phyloP scores from a whole-genome alignment of 805 yeast species.

The Candida boidinii region DNA sequence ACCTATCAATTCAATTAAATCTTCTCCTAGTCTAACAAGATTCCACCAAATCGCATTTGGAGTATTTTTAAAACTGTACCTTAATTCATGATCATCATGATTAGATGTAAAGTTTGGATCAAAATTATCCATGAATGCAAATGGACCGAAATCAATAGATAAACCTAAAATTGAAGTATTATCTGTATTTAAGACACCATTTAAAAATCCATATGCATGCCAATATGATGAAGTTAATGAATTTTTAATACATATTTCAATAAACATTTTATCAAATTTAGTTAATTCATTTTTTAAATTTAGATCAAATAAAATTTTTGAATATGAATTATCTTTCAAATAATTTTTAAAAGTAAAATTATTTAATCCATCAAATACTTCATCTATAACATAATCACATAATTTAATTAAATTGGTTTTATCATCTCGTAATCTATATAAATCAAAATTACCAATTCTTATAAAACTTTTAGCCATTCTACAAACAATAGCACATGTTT shows the following conservation, averaged over 20 bases:
- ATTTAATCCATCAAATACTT: slow-evolving; percentile 39
- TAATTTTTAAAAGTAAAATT: slow-evolving; percentile 19
- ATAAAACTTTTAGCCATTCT: slow-evolving; percentile 85
- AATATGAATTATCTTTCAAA: slow-evolving; percentile 22
- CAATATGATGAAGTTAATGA: slow-evolving; percentile 74
- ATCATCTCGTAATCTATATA: slow-evolving; percentile 68
- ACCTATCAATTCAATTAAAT: slow-evolving; percentile 73
- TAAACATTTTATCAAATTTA: slow-evolving; percentile 61
- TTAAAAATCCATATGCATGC: slow-evolving; percentile 88
- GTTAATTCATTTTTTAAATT: slow-evolving; percentile 41
- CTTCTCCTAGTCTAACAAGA: slow-evolving; percentile 75
- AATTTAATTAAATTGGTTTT: slow-evolving; percentile 50
- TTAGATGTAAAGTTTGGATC: slow-evolving; percentile 82
- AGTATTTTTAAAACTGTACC: slow-evolving; percentile 78
- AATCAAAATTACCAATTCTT: slow-evolving; percentile 81
- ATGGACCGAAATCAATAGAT: slow-evolving; percentile 92
- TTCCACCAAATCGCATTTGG: slow-evolving; percentile 94
- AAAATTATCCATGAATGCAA: slow-evolving; percentile 80
- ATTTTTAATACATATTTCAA: slow-evolving; percentile 64
- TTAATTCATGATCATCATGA: slow-evolving; percentile 64
- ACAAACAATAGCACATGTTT: slow-evolving; percentile 77
- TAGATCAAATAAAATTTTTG: slow-evolving; percentile 7
- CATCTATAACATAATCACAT: slow-evolving; percentile 64
- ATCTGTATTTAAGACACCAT: slow-evolving; percentile 93
- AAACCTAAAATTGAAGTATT: slow-evolving; percentile 86